These are phyloP conservation scores for Staphylotrichum tortipilum DNA, from an alignment of 495 filamentous ascomycete species.

Conservation along the genomic window DNA sequence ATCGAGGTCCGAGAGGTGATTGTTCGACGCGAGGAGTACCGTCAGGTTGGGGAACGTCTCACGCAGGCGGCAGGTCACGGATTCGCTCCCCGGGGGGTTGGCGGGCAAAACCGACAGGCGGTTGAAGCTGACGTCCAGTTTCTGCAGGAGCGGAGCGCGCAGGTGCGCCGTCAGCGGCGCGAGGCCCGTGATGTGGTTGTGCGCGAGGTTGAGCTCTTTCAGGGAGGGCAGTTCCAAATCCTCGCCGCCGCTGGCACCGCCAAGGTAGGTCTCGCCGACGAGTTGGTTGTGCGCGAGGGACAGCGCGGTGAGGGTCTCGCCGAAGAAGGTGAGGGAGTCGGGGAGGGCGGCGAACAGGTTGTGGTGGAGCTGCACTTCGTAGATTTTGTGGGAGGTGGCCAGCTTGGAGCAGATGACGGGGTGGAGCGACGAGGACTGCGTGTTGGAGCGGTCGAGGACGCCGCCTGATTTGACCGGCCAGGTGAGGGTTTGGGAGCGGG, in stretches of 20 bases:
- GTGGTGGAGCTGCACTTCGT: slow-evolving; percentile 58
- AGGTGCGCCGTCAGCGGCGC: slow-evolving; percentile 54
- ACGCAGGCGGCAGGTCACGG: no score
- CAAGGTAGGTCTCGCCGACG: slow-evolving; percentile 47
- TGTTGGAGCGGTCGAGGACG: slow-evolving; percentile 63
- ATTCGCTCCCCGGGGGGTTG: slow-evolving; percentile 25
- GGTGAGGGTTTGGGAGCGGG: slow-evolving; percentile 33
- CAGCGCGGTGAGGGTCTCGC: slow-evolving; percentile 58
- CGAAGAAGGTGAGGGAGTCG: slow-evolving; percentile 55
- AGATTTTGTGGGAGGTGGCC: slow-evolving; percentile 38
- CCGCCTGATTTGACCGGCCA: slow-evolving; percentile 66
- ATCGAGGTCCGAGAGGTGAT: slow-evolving; percentile 60
- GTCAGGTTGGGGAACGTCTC: slow-evolving; percentile 56
- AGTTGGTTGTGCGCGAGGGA: slow-evolving; percentile 77
- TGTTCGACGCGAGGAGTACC: slow-evolving; percentile 64
- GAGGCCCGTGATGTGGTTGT: slow-evolving; percentile 59
- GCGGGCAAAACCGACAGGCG: slow-evolving; percentile 57
- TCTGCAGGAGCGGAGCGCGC: slow-evolving; percentile 59
- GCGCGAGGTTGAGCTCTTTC: slow-evolving; percentile 62
- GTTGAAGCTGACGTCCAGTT: slow-evolving; percentile 74
- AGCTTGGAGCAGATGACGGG: slow-evolving; percentile 44
- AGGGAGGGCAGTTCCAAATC: slow-evolving; percentile 62
- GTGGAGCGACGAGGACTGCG: slow-evolving; percentile 46
- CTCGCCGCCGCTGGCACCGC: slow-evolving; percentile 29
- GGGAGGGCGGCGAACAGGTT: slow-evolving; percentile 69